Conservation (phyloP, 2,329 filamentous ascomycete genomes). For the Mycosphaerelloides madeirae region DNA sequence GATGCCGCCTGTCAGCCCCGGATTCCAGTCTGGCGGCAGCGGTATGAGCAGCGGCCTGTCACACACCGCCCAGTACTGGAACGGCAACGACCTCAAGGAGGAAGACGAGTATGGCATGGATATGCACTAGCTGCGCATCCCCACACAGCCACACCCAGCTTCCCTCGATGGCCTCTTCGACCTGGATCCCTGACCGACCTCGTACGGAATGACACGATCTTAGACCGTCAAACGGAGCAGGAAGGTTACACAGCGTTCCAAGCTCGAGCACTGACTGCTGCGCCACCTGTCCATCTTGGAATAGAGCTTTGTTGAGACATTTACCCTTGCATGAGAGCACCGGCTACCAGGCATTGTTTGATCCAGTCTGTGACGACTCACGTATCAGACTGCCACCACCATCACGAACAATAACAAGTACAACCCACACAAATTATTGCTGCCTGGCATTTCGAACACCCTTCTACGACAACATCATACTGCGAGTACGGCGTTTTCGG, state of each 20-base stretch:
- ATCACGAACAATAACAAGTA: neutral
- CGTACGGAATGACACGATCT: slow-evolving; percentile 4
- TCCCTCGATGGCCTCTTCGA: neutral
- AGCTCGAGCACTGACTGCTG: slow-evolving; percentile 10
- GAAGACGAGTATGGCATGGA: slow-evolving; percentile 94
- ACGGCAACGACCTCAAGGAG: slow-evolving; percentile 69
- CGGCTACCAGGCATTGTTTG: slow-evolving; percentile 12
- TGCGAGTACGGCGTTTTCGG: slow-evolving; percentile 4
- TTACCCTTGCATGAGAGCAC: slow-evolving; percentile 12
- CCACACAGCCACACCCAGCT: slow-evolving; percentile 10
- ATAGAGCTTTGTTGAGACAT: slow-evolving; percentile 11
- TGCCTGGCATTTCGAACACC: neutral
- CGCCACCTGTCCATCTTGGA: slow-evolving; percentile 7
- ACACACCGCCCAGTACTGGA: slow-evolving; percentile 43
- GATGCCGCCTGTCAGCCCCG: slow-evolving; percentile 43
- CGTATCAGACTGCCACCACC: slow-evolving; percentile 6
- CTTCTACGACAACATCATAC: neutral
- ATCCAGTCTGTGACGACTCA: slow-evolving; percentile 12
- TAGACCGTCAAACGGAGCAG: neutral
- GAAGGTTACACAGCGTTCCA: slow-evolving; percentile 4
- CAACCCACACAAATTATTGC: neutral
- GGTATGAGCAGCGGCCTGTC: slow-evolving; percentile 48
- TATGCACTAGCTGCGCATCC: slow-evolving; percentile 26
- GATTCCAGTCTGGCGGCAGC: slow-evolving; percentile 61
- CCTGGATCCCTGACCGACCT: neutral